Percentiles rank a stretch among this genome's conserved stretches.
Evolutionary conservation across 1,284 basidiomycete genomes (phyloP).

Genomic region (Ceraceosorus guamensis): DNA sequence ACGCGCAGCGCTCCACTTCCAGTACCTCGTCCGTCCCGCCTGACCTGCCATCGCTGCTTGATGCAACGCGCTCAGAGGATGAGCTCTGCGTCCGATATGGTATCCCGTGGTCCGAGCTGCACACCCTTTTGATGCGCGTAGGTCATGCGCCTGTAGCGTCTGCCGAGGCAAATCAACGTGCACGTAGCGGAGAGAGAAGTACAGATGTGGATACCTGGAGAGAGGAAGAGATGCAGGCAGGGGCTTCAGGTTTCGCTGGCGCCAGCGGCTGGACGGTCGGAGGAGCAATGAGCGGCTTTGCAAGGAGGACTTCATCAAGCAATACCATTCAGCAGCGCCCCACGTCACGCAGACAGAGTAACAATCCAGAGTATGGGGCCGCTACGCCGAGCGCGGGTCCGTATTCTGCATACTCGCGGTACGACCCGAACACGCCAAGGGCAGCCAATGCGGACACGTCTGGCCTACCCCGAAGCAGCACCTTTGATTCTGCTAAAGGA

Average conservation of each 20-base stretch:
- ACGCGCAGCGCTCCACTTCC: too few relatives aligned
- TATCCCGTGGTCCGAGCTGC: constrained; percentile 72
- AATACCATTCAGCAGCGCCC: too few relatives aligned
- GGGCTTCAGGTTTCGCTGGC: not conserved
- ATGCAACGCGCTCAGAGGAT: constrained; percentile 84
- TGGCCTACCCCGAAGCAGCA: too few relatives aligned
- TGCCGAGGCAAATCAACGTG: not conserved
- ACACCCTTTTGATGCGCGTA: constrained; percentile 59
- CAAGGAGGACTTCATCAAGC: too few relatives aligned
- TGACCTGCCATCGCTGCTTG: constrained; percentile 61
- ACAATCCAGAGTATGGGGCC: too few relatives aligned
- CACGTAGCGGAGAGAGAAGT: not conserved
- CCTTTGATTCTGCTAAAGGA: too few relatives aligned
- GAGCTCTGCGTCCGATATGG: constrained; percentile 76
- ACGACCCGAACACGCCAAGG: too few relatives aligned
- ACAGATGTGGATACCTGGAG: not conserved
- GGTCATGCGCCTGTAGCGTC: not conserved
- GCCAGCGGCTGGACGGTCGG: not conserved
- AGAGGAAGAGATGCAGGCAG: not conserved
- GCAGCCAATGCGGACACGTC: too few relatives aligned
- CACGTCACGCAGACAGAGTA: too few relatives aligned
- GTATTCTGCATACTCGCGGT: too few relatives aligned
- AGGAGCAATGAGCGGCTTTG: too few relatives aligned
- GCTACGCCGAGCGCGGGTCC: too few relatives aligned
- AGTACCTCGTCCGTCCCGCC: constrained; percentile 16